phyloP scores from a whole-genome alignment of 2,329 filamentous ascomycete genomes.

The Colletotrichum sp. region DNA sequence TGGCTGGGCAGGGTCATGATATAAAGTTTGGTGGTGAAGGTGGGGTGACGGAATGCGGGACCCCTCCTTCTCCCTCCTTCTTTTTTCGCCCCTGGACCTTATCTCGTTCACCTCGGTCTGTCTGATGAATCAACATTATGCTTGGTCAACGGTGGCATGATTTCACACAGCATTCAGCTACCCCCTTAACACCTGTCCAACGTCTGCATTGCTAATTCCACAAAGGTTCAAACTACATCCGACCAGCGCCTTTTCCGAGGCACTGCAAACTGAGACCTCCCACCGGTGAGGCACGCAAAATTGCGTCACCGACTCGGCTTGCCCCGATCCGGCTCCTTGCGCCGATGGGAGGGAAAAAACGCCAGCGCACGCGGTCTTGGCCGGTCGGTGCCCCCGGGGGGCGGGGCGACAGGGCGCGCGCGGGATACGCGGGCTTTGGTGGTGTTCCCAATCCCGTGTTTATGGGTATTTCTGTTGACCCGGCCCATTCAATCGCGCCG shows the following conservation, averaged over 20 bases:
- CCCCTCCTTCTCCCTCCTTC: neutral
- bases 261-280: neutral
- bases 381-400: neutral
- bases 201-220: neutral
- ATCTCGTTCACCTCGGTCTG: neutral
- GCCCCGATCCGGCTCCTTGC: neutral
- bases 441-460: neutral
- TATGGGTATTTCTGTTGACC: neutral
- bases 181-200: fast-evolving
- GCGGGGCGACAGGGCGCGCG: neutral
- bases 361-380: neutral
- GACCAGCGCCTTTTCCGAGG: neutral
- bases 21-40: neutral
- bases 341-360: neutral
- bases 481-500: neutral
- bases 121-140: neutral
- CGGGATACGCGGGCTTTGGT: neutral
- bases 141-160: neutral
- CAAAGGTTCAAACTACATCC: no score
- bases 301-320: neutral
- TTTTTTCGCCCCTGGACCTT: neutral
- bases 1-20: neutral
- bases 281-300: neutral
- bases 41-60: neutral
- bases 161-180: neutral